phyloP scores from a whole-genome alignment of 345 rosid species.

The Iberis pinnata region DNA sequence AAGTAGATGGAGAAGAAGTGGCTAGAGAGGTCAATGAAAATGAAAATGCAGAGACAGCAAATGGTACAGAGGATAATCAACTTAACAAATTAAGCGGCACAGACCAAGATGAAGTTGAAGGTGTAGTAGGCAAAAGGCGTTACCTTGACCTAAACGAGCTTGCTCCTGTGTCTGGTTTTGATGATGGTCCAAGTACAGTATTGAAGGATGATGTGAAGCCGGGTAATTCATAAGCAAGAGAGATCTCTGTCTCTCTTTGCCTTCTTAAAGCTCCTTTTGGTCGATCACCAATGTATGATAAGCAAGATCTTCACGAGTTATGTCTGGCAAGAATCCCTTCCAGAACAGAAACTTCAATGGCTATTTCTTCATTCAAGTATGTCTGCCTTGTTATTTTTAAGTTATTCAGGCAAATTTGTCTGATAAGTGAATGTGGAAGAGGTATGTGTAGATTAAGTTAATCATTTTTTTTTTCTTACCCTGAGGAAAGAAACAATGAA shows the following conservation, averaged over 20 bases:
- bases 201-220: constrained; percentile 57
- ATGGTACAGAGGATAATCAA: constrained; percentile 40
- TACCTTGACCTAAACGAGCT: constrained; percentile 96
- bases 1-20: constrained; percentile 43
- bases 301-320: constrained; percentile 18
- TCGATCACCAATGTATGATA: constrained; percentile 26
- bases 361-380: background rate
- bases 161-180: constrained; percentile 93
- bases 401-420: background rate
- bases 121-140: constrained; percentile 52
- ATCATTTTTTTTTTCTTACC: background rate
- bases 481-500: constrained; percentile 8
- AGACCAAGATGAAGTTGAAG: constrained; percentile 56
- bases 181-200: constrained; percentile 64
- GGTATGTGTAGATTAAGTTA: background rate
- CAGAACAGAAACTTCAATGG: background rate
- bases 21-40: constrained; percentile 26
- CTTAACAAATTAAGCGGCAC: constrained; percentile 46
- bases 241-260: constrained; percentile 4
- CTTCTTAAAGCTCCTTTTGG: constrained; percentile 11
- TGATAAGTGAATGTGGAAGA: background rate
- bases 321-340: constrained; percentile 18
- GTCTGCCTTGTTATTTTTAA: background rate
- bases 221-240: constrained; percentile 44
- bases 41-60: constrained; percentile 21